Percentiles rank a stretch among this genome's conserved stretches.
These are phyloP conservation scores for Panicum miliaceum DNA, from an alignment of 176 grass and related monocot species.

Conservation along the genomic window DNA sequence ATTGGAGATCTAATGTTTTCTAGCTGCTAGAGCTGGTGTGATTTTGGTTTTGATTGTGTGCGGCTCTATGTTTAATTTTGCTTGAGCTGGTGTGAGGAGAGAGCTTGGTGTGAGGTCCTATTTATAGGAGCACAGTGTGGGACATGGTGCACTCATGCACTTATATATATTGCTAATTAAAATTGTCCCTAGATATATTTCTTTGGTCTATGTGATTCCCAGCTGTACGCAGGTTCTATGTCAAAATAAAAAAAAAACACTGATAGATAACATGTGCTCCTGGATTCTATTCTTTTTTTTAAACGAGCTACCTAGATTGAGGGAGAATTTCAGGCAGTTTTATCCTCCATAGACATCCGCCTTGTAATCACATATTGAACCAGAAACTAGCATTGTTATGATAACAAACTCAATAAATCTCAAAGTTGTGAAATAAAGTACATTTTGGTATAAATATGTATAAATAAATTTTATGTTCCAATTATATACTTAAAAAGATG, in stretches of 20 bases:
- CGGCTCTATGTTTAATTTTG: neutral
- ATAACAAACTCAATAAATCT: too few relatives aligned
- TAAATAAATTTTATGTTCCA: too few relatives aligned
- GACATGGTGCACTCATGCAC: neutral
- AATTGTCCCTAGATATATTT: neutral
- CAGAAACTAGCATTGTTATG: too few relatives aligned
- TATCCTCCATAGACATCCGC: too few relatives aligned
- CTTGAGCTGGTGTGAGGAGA: neutral
- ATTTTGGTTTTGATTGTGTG: neutral
- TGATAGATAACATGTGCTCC: neutral
- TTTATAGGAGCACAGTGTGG: slow-evolving; percentile 17
- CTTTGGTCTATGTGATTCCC: slow-evolving; percentile 1
- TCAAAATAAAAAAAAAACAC: neutral
- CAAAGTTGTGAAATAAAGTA: too few relatives aligned
- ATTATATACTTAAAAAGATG: too few relatives aligned
- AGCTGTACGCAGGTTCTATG: neutral
- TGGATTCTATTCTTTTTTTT: neutral
- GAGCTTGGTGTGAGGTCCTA: slow-evolving; percentile 2
- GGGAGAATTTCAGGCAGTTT: too few relatives aligned
- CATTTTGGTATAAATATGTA: too few relatives aligned
- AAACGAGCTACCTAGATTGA: neutral
- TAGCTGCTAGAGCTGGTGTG: neutral
- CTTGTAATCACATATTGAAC: too few relatives aligned
- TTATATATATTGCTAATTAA: neutral
- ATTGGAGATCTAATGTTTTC: neutral